phyloP scores from a whole-genome alignment of 2,329 filamentous ascomycete genomes.

The Aspergillus uvarum region DNA sequence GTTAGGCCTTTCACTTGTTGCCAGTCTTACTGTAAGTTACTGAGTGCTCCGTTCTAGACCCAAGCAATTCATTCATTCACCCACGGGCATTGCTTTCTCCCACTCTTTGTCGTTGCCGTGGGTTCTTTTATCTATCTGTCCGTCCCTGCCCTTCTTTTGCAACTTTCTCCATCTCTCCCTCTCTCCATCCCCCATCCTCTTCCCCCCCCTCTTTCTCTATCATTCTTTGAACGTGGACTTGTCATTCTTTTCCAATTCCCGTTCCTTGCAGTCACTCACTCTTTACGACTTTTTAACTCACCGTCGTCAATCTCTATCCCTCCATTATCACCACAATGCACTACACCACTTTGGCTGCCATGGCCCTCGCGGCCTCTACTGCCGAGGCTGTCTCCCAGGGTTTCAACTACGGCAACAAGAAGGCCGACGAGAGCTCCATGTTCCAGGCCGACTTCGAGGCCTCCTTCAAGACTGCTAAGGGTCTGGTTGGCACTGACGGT shows the following conservation, averaged over 20 bases:
- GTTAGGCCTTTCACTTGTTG: neutral
- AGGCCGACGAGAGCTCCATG: slow-evolving; percentile 42
- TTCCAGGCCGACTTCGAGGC: slow-evolving; percentile 45
- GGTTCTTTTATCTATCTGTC: slow-evolving; percentile 6
- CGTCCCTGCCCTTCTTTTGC: slow-evolving; percentile 6
- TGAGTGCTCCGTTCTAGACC: neutral
- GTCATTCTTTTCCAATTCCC: neutral
- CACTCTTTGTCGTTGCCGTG: neutral
- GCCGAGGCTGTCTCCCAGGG: slow-evolving; percentile 43
- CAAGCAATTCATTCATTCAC: neutral
- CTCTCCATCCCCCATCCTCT: slow-evolving; percentile 11
- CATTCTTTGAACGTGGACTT: neutral
- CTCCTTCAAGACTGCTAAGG: slow-evolving; percentile 47
- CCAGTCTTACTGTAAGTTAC: neutral
- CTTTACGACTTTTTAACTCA: slow-evolving; percentile 10
- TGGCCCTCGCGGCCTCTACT: slow-evolving; percentile 33
- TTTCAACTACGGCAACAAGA: slow-evolving; percentile 50
- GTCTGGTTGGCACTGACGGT: slow-evolving; percentile 33
- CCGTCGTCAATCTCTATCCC: slow-evolving; percentile 9
- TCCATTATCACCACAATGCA: slow-evolving; percentile 30
- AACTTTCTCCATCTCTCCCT: slow-evolving; percentile 3
- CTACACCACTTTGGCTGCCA: slow-evolving; percentile 32
- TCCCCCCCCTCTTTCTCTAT: neutral
- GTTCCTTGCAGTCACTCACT: slow-evolving; percentile 10
- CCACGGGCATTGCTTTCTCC: neutral